Percentiles rank a stretch among this genome's conserved stretches.
Conservation (phyloP, 345 rosid genomes). For the Brassica nigra region DNA sequence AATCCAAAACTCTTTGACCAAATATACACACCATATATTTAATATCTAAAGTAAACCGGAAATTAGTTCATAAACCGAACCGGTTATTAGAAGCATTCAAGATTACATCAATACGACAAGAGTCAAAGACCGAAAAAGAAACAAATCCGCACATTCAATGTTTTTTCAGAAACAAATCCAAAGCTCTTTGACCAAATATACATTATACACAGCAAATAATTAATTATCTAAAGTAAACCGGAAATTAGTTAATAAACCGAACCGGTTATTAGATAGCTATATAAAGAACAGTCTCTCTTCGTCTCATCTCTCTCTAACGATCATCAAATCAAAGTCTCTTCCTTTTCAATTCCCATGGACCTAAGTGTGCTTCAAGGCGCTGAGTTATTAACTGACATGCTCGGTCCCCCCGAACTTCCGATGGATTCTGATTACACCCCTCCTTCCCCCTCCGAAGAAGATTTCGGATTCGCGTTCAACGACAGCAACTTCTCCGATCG, state of each 20-base stretch:
- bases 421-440: constrained; percentile 56
- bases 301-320: background rate
- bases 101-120: too few species aligned
- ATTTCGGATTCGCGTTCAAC: constrained; percentile 94
- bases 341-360: background rate
- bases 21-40: too few species aligned
- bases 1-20: too few species aligned
- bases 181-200: background rate
- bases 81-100: constrained; percentile 4
- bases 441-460: constrained; percentile 60
- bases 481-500: constrained; percentile 97
- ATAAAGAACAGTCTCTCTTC: background rate
- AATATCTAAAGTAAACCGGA: background rate
- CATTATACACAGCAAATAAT: too few species aligned
- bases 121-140: too few species aligned
- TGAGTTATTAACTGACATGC: constrained; percentile 48
- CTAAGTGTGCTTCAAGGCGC: background rate
- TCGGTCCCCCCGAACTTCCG: constrained; percentile 63
- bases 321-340: background rate
- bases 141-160: background rate
- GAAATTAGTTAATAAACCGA: background rate
- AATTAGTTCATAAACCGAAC: constrained; percentile 6
- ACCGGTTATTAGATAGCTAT: background rate
- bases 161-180: too few species aligned
- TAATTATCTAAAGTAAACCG: background rate